Evolutionary conservation across 441 rosid genomes (phyloP), one percentile per base, ranked within the genome.

Genomic region (Arabidopsis hybrid): DNA sequence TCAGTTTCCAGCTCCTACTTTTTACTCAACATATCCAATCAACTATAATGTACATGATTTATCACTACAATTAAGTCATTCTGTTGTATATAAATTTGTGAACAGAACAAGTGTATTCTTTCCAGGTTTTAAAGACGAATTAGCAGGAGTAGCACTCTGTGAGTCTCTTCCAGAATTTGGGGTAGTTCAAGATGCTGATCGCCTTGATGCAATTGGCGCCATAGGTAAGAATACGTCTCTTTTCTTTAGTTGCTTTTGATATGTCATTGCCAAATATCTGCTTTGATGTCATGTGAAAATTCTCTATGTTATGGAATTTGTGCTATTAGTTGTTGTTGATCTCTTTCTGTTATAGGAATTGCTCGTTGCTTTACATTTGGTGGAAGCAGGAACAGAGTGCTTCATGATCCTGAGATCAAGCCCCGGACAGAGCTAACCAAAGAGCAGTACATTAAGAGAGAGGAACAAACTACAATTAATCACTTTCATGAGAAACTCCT

Each of bases 401-500:
- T 93, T 69, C 98, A 91, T 40, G 87, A 91, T 81, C 97, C 98
- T 45, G 81, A 84, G 43, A 79, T 88, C 77, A 75, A 60, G 59
- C 92, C 94, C 11, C 87, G 94, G 39, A 68, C 63, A 7, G 84
- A 86, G 78, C 77, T 93, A 76, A 84, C 90, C 12, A 91, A 88
- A 84, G 95, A 89, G 66, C 83, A 84, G 49, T 91, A 91, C 79
- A 76, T 83, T 81, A 91, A 87, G 75, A 93, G 71, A 73, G 92
- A 84, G 71, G 89, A 88, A 78, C 96, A 91, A 82, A 93, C 98
- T 1, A 89, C 97, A 9, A 69, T 88, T 71, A 91, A 91, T 71
- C 97, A 93, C 83, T 93, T 93, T 66, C 92, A 91, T 42, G 95
- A 93, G 87, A 93, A 93, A 73, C 95, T 91, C 77, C 85, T 93